Evolutionary conservation across 768 basidiomycete species (phyloP).

Genomic region (Tephrocybe sp.): DNA sequence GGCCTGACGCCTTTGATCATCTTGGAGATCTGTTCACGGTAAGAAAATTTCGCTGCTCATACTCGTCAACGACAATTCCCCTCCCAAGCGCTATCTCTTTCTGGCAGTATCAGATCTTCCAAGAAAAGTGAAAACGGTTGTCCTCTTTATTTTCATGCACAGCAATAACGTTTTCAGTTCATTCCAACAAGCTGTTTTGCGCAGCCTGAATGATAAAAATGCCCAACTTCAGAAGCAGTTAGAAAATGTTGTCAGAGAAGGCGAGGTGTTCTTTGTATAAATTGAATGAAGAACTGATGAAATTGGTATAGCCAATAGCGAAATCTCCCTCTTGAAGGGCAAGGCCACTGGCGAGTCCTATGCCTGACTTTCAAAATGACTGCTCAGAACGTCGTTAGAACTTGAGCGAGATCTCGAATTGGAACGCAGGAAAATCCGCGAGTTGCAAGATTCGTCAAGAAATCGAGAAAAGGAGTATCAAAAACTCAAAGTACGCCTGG

Average conservation of each 20-base stretch:
- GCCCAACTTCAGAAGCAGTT: constrained; percentile 82
- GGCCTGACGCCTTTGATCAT: constrained; percentile 75
- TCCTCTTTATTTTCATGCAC: no score
- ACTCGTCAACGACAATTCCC: no score
- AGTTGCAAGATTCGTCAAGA: constrained; percentile 70
- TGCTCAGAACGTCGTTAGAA: constrained; percentile 40
- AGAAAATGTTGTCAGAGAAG: constrained; percentile 84
- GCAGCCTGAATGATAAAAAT: constrained; percentile 81
- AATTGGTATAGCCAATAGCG: constrained; percentile 62
- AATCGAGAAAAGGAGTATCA: constrained; percentile 88
- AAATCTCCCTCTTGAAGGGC: constrained; percentile 66
- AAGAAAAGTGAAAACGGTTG: constrained; percentile 84
- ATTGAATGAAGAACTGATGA: not conserved
- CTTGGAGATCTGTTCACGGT: constrained; percentile 83
- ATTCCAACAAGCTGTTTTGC: constrained; percentile 82
- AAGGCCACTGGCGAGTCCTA: constrained; percentile 59
- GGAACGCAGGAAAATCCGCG: constrained; percentile 72
- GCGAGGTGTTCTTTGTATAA: constrained; percentile 40
- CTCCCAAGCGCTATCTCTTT: constrained; percentile 73
- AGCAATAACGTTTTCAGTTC: constrained; percentile 50
- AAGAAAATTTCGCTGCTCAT: constrained; percentile 12
- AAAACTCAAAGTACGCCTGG: constrained; percentile 67
- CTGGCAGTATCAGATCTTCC: constrained; percentile 89
- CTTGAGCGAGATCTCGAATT: constrained; percentile 79
- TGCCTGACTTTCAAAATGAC: not conserved